Evolutionary conservation across 129 eudicot species (phyloP), one percentile per base, ranked within the genome.

Genomic region (Tagetes patula): DNA sequence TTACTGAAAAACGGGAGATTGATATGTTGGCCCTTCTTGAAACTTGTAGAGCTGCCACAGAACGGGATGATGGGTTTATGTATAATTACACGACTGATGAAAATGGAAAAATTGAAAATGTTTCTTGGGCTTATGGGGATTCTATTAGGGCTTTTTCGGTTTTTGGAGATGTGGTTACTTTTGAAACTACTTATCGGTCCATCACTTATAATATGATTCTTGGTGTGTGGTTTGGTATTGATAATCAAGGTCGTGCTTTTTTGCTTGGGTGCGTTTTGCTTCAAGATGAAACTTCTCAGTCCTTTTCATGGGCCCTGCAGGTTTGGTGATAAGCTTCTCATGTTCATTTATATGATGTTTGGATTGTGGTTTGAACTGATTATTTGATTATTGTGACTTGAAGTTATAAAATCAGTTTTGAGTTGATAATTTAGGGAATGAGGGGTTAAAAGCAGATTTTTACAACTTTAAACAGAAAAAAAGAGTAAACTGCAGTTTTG

Each of bases 201-300:
- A 90, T 85, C 67, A 83, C 87, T 59, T 87, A 90, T 42, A 80
- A 81, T 48, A 71, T 85, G 83, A 81, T 87, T 42, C 84, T 90
- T 69, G 96, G 96, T 58, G 87, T 83, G 60, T 90, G 96, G 96
- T 83, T 90, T 75, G 93, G 96, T 20, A 90, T 90, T 62, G 87
- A 83, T 79, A 87, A 87, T 79, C 81, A 83, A 43, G 96, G 96
- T 43, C 85, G 72, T 55, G 74, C 85, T n/a, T 71, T 90, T 79
- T 73, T 87, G 55, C 83, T 90, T 3, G 96, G 93, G 53, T 90
- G 93, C 52, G 88, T 75, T 81, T 81, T 90, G 71, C 80, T 90
- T 75, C 96, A 90, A 82, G 96, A 90, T 56, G 96, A 85, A 77
- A 85, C 87, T 42, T 65, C 83, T 43, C 87, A 55, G 43, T 85